Evolutionary conservation across 345 rosid species (phyloP), one percentile per base, ranked within the genome.

Genomic region (Dipteronia sinensis): DNA sequence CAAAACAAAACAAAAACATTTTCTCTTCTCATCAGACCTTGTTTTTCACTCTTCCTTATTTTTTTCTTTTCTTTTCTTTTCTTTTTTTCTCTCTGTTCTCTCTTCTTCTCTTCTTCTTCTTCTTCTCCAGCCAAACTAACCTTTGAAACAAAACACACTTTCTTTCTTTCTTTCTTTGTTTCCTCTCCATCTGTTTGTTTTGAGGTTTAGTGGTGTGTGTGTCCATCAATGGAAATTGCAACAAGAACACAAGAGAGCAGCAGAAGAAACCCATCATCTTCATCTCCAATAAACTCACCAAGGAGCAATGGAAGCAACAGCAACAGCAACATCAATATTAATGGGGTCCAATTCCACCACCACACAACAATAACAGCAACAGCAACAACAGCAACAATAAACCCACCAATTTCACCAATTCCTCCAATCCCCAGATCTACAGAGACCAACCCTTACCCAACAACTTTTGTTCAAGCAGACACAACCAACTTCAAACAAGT

Each of bases 381-480:
- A 72, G 61, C 83, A 47, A 71, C 84, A 80, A 81, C 38, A 34
- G 0, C 38, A 34, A 4, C 38, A 4, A 78, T 82, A 59, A 85
- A 81, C 75, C 87, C 87, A 72, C 84, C 89, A 53, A 77, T 81
- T 44, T 75, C 89, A 11, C 90, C 92, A 53, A 77, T 81, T 44
- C 73, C 89, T 15, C 90, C 92, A 65, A 80, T 82, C 77, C 82
- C 97, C 88, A 92, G 97, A 89, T 93, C 97, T 84, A 73, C 72
- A 9, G 95, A 96, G 71, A 42, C 94, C n/a, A 95, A 88, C 83
- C 98, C 98, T 76, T 92, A 90, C 81, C 98, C 98, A 19, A 95
- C 98, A 23, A 95, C 98, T 75, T 95, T 95, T 72, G 98, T 95
- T 66, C 98, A 95, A 76, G 97, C 97, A 1, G 97, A 95, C 88